These are phyloP conservation scores for Blastobotrys capitulatus DNA, from an alignment of 1,139 yeast species.

Conservation along the genomic window DNA sequence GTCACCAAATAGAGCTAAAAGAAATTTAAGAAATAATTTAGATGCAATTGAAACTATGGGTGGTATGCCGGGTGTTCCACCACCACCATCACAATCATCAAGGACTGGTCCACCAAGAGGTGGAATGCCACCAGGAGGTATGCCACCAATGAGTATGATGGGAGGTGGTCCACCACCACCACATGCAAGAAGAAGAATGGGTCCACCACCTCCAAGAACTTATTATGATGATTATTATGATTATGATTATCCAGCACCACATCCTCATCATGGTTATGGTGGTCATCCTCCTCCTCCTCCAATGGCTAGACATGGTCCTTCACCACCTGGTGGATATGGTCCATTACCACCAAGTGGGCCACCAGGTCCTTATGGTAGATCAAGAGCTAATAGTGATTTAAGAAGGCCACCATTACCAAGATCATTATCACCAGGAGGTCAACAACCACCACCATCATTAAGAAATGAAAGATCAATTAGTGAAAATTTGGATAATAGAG, in stretches of 20 bases:
- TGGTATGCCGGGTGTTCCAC: background rate
- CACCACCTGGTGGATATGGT: background rate
- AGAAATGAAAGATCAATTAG: background rate
- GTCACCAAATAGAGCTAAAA: conserved; percentile 3
- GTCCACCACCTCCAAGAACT: background rate
- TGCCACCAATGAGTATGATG: background rate
- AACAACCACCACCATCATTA: background rate
- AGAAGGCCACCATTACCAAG: conserved; percentile 4
- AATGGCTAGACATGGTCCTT: background rate
- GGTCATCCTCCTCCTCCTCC: background rate
- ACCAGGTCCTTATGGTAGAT: conserved; percentile 1
- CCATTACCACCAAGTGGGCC: background rate
- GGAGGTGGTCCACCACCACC: conserved; percentile 2
- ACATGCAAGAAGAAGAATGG: background rate
- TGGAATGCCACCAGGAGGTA: background rate
- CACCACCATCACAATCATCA: background rate
- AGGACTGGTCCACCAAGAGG: background rate
- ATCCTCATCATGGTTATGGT: background rate
- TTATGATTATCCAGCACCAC: no score
- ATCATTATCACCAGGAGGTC: conserved; percentile 2
- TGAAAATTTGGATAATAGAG: background rate
- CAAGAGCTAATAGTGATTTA: background rate
- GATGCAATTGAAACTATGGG: conserved; percentile 16
- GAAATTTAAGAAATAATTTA: conserved; percentile 16
- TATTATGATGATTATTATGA: no score